phyloP scores from a whole-genome alignment of 129 eudicot genomes.

The Flaveria trinervia region DNA sequence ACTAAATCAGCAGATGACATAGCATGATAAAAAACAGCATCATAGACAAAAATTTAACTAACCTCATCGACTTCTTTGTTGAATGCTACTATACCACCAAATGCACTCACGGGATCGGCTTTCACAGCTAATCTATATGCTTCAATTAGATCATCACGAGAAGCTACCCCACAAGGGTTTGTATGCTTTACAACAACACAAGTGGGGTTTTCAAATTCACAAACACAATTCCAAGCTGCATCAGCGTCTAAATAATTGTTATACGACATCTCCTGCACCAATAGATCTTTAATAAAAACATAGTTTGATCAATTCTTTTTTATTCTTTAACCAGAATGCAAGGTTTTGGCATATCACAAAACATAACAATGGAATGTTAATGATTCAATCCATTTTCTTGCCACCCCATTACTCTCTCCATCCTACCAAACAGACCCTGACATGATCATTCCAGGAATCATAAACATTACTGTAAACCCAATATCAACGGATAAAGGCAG shows the following conservation, averaged over 20 bases:
- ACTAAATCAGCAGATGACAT: background rate
- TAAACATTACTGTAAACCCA: background rate
- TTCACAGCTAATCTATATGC: conserved; percentile 92
- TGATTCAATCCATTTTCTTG: background rate
- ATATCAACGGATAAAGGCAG: background rate
- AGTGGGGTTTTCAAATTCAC: conserved; percentile 83
- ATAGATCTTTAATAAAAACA: no score
- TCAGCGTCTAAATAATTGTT: conserved; percentile 95
- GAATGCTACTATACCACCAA: conserved; percentile 99
- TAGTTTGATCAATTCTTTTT: no score
- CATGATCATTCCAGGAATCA: background rate
- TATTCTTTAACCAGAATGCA: no score
- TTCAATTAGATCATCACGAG: conserved; percentile 83
- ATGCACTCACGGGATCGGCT: conserved; percentile 98
- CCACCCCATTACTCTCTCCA: background rate
- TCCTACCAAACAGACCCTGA: background rate
- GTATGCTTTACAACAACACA: conserved; percentile 97
- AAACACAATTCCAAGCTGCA: conserved; percentile 99
- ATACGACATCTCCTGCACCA: conserved; percentile 91
- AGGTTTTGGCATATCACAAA: background rate
- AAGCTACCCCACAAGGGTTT: conserved; percentile 98
- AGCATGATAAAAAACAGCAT: background rate
- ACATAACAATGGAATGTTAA: background rate
- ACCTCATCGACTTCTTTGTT: conserved; percentile 95
- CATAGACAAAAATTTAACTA: conserved; percentile 15